Base-by-base conservation (phyloP, 2,329 filamentous ascomycete species). In the Penicillium sp. region DNA sequence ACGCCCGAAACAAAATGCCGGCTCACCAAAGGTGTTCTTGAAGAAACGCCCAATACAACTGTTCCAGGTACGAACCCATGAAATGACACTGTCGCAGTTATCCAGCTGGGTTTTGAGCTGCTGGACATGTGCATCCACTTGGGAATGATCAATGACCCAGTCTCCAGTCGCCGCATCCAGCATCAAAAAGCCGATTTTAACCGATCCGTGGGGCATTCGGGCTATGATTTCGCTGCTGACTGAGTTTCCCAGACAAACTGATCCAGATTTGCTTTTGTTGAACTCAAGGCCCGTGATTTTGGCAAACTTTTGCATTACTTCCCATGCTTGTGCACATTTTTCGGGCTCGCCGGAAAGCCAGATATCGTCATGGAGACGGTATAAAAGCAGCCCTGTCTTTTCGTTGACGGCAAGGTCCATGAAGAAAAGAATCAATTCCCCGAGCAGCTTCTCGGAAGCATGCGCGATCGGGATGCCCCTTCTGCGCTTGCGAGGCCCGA, bases 21-120 rank as follows among this genome's bases (percentile, higher is more conserved):
- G 71, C 49, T 74, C 70, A 3, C 75, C 78, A 46, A 81, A 79
- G 48, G 78, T 79, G 48, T 69, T 72, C 18, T 67, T 67, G 63
- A 81, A 79, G 60, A 80, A 81, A 6, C 72, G 69, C 2, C 68
- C 70, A 28, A 75, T 73, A 56, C 78, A 80, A 38, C 70, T 77
- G 56, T 81, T 81, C 72, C 78, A 81, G 0, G 76, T 77, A 51
- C 79, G 73, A 3, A 81, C 72, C 72, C 76, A 81, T 13, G 73
- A 70, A 43, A 82, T 75, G 4, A 81, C 65, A 47, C 74, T 80
- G 42, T 74, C 71, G 28, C 73, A 75, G 4, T 63, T 62, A 1
- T 62, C 72, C 32, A 33, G 32, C 32, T 33, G 32, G 9, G n/a
- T 18, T 7, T 33, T 33, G 4, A 33, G 32, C 32, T 33, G 32